Conservation (phyloP, 768 basidiomycete species). For the Asterophora parasitica region DNA sequence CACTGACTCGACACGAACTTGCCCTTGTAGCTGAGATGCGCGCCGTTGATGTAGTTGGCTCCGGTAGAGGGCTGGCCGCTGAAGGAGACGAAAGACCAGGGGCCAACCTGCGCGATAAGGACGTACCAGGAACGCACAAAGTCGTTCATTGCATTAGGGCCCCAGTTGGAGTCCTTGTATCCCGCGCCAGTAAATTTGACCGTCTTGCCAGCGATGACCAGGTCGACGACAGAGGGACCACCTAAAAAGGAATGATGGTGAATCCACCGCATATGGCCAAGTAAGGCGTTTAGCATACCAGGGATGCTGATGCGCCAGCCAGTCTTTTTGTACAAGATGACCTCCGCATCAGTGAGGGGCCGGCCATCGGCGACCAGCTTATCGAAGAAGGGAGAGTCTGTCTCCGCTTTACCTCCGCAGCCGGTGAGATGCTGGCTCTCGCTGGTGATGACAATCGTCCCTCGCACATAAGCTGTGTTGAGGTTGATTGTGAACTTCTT, state of each 20-base stretch:
- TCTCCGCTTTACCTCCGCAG: slow-evolving; percentile 6
- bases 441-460: slow-evolving; percentile 7
- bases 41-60: slow-evolving; percentile 14
- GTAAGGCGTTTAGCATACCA: not conserved
- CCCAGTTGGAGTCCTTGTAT: slow-evolving; percentile 17
- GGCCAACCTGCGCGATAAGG: slow-evolving; percentile 14
- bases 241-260: not conserved
- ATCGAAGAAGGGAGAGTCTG: slow-evolving; percentile 13
- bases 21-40: slow-evolving; percentile 13
- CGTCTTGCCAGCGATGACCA: slow-evolving; percentile 8
- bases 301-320: slow-evolving; percentile 15
- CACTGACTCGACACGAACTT: slow-evolving; percentile 12
- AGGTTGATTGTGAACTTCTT: slow-evolving; percentile 6
- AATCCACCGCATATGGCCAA: not conserved
- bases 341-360: slow-evolving; percentile 7
- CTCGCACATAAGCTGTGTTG: slow-evolving; percentile 8
- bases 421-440: slow-evolving; percentile 12
- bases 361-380: slow-evolving; percentile 11
- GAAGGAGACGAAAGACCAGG: slow-evolving; percentile 16
- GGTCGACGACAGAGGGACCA: slow-evolving; percentile 9
- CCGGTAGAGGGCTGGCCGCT: slow-evolving; percentile 11
- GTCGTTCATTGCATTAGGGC: slow-evolving; percentile 13
- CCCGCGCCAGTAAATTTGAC: slow-evolving; percentile 11
- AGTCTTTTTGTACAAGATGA: slow-evolving; percentile 11
- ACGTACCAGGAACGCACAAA: slow-evolving; percentile 15